Percentiles rank a stretch among this genome's conserved stretches.
These are phyloP conservation scores for Trichosporon ovoides DNA, from an alignment of 1,284 basidiomycete genomes.

Conservation along the genomic window DNA sequence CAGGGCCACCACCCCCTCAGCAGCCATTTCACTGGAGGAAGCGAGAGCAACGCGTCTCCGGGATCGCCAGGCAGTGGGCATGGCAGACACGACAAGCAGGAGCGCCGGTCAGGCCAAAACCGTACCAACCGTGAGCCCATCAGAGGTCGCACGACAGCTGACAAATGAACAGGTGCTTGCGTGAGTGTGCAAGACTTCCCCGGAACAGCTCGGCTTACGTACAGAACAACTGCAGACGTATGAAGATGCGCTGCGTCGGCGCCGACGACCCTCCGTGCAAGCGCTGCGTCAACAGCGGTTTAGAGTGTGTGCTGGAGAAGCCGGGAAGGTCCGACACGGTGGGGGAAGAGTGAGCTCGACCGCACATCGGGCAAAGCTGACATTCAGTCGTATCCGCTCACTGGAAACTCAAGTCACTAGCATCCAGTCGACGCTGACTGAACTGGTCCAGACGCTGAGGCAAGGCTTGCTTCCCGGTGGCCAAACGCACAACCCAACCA, in stretches of 20 bases:
- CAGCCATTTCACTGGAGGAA: neutral
- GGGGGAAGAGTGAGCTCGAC: constrained; percentile 62
- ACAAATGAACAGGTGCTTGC: constrained; percentile 35
- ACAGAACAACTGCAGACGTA: constrained; percentile 47
- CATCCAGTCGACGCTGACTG: constrained; percentile 72
- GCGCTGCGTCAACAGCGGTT: constrained; percentile 73
- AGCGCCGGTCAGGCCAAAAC: constrained; percentile 41
- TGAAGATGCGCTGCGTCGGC: constrained; percentile 59
- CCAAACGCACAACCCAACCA: neutral
- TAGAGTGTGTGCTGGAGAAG: constrained; percentile 87
- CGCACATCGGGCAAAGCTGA: neutral
- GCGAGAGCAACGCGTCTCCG: neutral
- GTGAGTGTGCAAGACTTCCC: constrained; percentile 15
- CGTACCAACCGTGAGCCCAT: constrained; percentile 44
- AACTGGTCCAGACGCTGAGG: constrained; percentile 59
- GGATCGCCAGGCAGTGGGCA: neutral
- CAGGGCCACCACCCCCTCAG: neutral
- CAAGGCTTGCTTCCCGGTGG: constrained; percentile 23
- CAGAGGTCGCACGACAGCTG: too few species aligned
- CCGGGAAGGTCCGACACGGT: constrained; percentile 66
- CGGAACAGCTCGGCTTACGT: constrained; percentile 5
- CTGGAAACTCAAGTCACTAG: constrained; percentile 74
- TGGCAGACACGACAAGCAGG: constrained; percentile 21
- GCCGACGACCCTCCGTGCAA: constrained; percentile 91
- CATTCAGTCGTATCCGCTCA: constrained; percentile 71